Percentiles rank a stretch among this genome's conserved stretches.
phyloP scores from a whole-genome alignment of 371 early-diverging fungal species.

The Saksenaea oblongispora region DNA sequence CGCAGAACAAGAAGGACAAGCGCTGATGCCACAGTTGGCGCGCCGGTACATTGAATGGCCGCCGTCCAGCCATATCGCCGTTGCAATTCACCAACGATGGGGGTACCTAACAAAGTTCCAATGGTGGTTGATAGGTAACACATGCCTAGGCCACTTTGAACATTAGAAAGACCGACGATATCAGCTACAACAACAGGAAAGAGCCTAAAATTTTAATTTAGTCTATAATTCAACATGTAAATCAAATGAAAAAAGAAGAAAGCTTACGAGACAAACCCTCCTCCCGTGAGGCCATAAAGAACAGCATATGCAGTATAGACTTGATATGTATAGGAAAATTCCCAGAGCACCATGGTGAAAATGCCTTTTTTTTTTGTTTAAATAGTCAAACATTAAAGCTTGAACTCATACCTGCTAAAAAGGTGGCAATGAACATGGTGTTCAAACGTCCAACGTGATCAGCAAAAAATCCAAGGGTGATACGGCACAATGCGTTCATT shows the following conservation, averaged over 20 bases:
- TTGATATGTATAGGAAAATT: conserved; percentile 51
- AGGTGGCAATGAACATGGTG: conserved; percentile 34
- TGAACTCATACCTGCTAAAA: conserved; percentile 30
- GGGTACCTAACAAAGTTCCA: conserved; percentile 50
- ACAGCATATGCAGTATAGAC: conserved; percentile 26
- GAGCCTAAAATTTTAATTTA: conserved; percentile 4
- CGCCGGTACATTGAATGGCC: conserved; percentile 29
- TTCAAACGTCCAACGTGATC: conserved; percentile 17
- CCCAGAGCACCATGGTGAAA: conserved; percentile 65
- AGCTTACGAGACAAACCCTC: conserved; percentile 44
- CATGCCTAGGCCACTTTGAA: conserved; percentile 31
- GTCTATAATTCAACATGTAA: background rate
- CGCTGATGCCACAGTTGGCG: conserved; percentile 20
- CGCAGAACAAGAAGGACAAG: conserved; percentile 15
- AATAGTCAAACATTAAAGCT: background rate
- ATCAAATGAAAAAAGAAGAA: background rate
- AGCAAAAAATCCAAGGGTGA: conserved; percentile 13
- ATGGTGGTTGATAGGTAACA: conserved; percentile 40
- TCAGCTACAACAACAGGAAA: conserved; percentile 53
- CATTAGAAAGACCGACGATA: conserved; percentile 44
- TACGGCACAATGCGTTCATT: conserved; percentile 19
- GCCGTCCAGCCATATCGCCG: conserved; percentile 44
- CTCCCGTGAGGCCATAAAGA: conserved; percentile 58
- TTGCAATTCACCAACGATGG: conserved; percentile 46
- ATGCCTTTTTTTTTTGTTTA: conserved; percentile 20